Base-by-base conservation (phyloP, 148 eudicot genomes). In the Silene conica region DNA sequence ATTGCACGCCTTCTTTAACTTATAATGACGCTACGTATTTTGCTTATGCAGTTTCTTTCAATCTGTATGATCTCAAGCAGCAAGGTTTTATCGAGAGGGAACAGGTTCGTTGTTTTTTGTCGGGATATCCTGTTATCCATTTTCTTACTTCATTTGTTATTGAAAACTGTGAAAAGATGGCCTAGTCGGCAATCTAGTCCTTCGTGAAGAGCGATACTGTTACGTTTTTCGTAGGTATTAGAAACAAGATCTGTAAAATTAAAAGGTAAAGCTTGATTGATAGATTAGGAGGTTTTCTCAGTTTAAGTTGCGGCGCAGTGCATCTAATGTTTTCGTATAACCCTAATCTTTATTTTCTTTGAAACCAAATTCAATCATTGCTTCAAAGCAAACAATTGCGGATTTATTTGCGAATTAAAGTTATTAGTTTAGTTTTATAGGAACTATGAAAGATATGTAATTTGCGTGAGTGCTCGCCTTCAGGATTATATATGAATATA, bases 21-120 rank as follows among this genome's bases (percentile, higher is more conserved):
- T 31, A 31, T 23, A 59, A 59, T 61, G 56, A 69, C 62, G 60
- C 19, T 78, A 34, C 61, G 2, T 31, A 31, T 68, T 65, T 71
- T 77, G 21, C 3, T 69, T 26, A 71, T 87, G 81, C 91, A 95
- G 97, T 95, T 87, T 95, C 97, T 55, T 95, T 95, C 68, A 87
- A 95, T 78, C 82, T 95, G 71, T 92, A 92, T 73, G 97, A 90
- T 87, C 97, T 92, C 78, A 93, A 93, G 85, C 98, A 93, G 74
- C 98, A 93, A 85, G 96, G 98, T 73, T 93, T 83, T 65, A 93
- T 93, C 57, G 96, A 93, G 78, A 89, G 98, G 78, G 94, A 93
- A 80, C 94, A 93, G 92, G 98, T 90, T 78, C 50, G 46, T 46
- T 34, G 31, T 57, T 57, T 28, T 52, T 73, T 21, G 4, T 59